Evolutionary conservation across 768 basidiomycete genomes (phyloP), one percentile per base, ranked within the genome.

Genomic region (Punctularia strigosozonata): DNA sequence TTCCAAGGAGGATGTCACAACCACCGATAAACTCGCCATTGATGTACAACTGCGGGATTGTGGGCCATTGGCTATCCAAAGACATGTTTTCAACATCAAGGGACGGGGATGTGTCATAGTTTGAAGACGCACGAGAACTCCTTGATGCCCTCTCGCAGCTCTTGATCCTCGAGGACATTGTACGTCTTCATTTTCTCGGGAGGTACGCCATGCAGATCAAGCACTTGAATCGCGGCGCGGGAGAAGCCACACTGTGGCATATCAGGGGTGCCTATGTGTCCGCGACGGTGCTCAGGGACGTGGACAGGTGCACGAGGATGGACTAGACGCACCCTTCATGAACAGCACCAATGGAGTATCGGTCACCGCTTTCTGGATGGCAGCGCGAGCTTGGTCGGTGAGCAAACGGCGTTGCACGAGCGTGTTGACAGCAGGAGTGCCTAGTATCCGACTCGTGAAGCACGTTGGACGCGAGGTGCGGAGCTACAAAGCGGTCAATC

Each of bases 21-120:
- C 94, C 95, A 23, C 94, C 94, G 30, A 99, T 69, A 51, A 99
- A 99, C 56, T 95, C 91, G 4, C 92, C 94, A 39, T 86, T 79
- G 25, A 98, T 70, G 52, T 94, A 99, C 10, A 99, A 58, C 56
- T 99, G 94, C 8, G 94, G 94, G 46, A 99, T 80, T 15, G 94
- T 99, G 12, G 94, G 94, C 94, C 94, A 99, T 46, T 95, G 87
- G 18, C 92, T 98, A 50, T 13, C 3, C n/a, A 20, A 1, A 8
- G 6, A 18, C 6, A 35, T 6, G 35, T 6, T 5, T 6, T 12
- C 39, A 18, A 21, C 6, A 23, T 14, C 8, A 14, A 37, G 4
- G 19, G 15, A 41, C 30, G 36, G 5, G 14, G 2, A 17, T 37
- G 36, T 37, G 43, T 47, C 35, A 46, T 21, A 31, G 26, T 21